A percentile compares a stretch with the other conserved stretches of the same genome.
Conservation (phyloP, 257 asterid genomes). For the Ballota nigra region DNA sequence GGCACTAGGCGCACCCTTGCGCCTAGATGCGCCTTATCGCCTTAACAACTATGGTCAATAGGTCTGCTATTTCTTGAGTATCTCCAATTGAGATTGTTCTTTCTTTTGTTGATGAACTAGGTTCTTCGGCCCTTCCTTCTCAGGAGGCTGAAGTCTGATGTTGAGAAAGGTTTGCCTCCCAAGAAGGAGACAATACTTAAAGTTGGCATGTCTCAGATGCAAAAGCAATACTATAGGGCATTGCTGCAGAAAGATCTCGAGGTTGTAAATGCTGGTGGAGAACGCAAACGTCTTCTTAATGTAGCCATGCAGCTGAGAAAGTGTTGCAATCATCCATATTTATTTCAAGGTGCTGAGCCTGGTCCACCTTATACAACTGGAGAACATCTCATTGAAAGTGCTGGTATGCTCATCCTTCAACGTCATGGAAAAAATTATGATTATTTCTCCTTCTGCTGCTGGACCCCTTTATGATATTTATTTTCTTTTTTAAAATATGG, state of each 20-base stretch:
- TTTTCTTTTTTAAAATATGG: background rate
- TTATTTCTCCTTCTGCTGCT: background rate
- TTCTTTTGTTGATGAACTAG: constrained; percentile 34
- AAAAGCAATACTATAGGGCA: constrained; percentile 87
- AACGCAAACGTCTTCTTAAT: constrained; percentile 96
- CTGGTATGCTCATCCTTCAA: constrained; percentile 54
- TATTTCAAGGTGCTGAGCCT: constrained; percentile 99
- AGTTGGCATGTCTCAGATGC: constrained; percentile 99
- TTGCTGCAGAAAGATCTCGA: constrained; percentile 96
- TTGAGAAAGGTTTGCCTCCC: constrained; percentile 99
- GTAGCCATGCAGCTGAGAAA: constrained; percentile 98
- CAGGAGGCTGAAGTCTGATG: constrained; percentile 97
- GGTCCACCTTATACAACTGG: constrained; percentile 99
- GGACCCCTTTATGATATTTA: background rate
- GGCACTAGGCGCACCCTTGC: too few relatives aligned
- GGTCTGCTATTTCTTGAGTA: constrained; percentile 1
- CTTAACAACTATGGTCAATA: too few relatives aligned
- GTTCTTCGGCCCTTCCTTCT: constrained; percentile 98
- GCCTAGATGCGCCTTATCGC: too few relatives aligned
- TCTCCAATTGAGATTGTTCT: constrained; percentile 6
- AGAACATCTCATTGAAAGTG: constrained; percentile 87
- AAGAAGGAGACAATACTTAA: constrained; percentile 98
- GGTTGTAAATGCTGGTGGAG: constrained; percentile 99
- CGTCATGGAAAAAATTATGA: background rate
- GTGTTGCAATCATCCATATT: constrained; percentile 98